Evolutionary conservation across 768 basidiomycete genomes (phyloP).

Genomic region (Tricholoma hemisulphureum): DNA sequence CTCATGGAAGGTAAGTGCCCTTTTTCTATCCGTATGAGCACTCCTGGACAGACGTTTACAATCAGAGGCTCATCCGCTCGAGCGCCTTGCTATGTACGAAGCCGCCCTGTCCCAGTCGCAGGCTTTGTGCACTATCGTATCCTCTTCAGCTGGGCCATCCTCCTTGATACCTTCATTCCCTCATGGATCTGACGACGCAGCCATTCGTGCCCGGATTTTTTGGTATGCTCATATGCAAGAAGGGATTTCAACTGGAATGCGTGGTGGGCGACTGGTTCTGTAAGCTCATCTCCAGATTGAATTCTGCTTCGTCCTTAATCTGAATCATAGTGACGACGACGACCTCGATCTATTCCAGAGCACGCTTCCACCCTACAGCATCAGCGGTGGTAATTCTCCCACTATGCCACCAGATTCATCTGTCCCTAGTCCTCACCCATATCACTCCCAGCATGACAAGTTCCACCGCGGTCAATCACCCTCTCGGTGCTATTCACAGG

Average conservation of each 20-base stretch:
- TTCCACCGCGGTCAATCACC: conserved; percentile 19
- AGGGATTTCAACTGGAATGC: conserved; percentile 76
- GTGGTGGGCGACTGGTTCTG: conserved; percentile 83
- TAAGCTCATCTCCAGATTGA: conserved; percentile 34
- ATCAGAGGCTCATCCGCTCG: conserved; percentile 46
- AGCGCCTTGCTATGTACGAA: conserved; percentile 69
- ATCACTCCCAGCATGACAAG: conserved; percentile 13
- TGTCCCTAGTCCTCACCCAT: conserved; percentile 13
- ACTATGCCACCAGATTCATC: conserved; percentile 13
- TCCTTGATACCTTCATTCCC: conserved; percentile 35
- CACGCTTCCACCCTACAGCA: conserved; percentile 44
- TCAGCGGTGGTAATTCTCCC: conserved; percentile 1
- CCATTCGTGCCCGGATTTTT: conserved; percentile 75
- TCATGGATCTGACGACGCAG: conserved; percentile 56
- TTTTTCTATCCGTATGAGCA: conserved; percentile 3
- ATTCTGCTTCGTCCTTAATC: conserved; percentile 2
- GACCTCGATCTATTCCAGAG: conserved; percentile 74
- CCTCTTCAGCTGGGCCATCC: conserved; percentile 29
- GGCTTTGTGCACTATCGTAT: conserved; percentile 62
- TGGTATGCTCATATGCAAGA: conserved; percentile 90
- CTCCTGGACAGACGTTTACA: conserved; percentile 9
- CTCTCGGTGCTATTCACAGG: conserved; percentile 44
- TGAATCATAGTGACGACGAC: conserved; percentile 56
- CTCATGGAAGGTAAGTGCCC: conserved; percentile 69
- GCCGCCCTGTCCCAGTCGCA: conserved; percentile 80